These are phyloP conservation scores for Metarhizium anisopliae DNA, from an alignment of 2,329 filamentous ascomycete species.

Conservation along the genomic window DNA sequence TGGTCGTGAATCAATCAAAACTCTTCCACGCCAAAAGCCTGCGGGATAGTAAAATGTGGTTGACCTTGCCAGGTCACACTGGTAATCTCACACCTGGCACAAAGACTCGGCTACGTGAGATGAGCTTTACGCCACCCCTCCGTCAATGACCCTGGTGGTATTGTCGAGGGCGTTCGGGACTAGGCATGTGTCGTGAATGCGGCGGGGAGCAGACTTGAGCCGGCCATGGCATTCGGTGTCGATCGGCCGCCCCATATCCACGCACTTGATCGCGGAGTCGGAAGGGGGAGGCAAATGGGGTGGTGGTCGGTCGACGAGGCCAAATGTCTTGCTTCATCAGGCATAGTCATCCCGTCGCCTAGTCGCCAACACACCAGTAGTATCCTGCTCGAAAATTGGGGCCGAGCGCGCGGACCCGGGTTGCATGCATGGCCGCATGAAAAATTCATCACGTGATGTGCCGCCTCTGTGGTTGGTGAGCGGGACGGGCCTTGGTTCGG, in stretches of 20 bases:
- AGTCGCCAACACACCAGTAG: not conserved
- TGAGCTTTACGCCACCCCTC: not conserved
- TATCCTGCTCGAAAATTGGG: slow-evolving; percentile 17
- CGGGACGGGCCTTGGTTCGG: slow-evolving; percentile 25
- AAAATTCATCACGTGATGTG: slow-evolving; percentile 24
- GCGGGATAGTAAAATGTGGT: not conserved
- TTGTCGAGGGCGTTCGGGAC: no score
- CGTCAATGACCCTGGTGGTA: no score
- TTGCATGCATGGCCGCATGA: slow-evolving; percentile 26
- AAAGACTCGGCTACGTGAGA: not conserved
- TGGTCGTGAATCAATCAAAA: not conserved
- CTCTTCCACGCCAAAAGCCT: not conserved
- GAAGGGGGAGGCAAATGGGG: not conserved
- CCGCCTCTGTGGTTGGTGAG: slow-evolving; percentile 24
- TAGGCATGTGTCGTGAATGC: no score
- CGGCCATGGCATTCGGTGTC: not conserved
- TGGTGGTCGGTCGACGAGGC: not conserved
- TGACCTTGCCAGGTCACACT: not conserved
- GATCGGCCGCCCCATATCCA: not conserved
- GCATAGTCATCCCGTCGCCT: not conserved
- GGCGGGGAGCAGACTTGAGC: not conserved
- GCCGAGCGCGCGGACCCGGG: slow-evolving; percentile 18
- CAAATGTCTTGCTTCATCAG: not conserved
- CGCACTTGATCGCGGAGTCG: not conserved
- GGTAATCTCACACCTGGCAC: not conserved